Conservation (phyloP, 1,139 yeast genomes). For the Candida buenavistaensis region DNA sequence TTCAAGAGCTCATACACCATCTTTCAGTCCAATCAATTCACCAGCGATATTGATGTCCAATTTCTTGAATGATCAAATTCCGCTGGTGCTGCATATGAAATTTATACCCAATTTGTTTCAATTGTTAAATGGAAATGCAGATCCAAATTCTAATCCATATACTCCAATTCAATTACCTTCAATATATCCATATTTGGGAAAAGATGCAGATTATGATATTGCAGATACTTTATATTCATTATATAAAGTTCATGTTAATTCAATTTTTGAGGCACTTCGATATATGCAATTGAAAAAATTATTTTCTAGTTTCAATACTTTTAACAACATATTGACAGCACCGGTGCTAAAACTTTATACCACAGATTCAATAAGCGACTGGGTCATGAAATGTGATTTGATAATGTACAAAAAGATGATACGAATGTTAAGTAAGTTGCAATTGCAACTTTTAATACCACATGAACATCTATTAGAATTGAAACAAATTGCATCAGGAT, state of each 20-base stretch:
- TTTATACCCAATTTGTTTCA: slow-evolving; percentile 40
- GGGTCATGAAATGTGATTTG: slow-evolving; percentile 70
- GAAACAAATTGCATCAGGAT: slow-evolving; percentile 44
- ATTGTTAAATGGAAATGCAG: slow-evolving; percentile 24
- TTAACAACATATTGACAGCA: slow-evolving; percentile 60
- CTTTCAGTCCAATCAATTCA: slow-evolving; percentile 20
- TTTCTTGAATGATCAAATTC: slow-evolving; percentile 15
- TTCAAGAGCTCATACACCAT: slow-evolving; percentile 28
- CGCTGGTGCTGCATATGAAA: slow-evolving; percentile 23
- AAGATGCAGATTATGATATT: slow-evolving; percentile 54
- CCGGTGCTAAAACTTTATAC: slow-evolving; percentile 65
- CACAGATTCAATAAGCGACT: slow-evolving; percentile 49
- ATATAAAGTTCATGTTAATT: slow-evolving; percentile 62
- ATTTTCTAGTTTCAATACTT: slow-evolving; percentile 52
- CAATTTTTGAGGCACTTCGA: slow-evolving; percentile 64
- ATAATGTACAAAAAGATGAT: slow-evolving; percentile 61
- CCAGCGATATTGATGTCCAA: slow-evolving; percentile 12
- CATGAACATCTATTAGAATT: slow-evolving; percentile 52
- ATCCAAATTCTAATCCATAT: slow-evolving; percentile 23
- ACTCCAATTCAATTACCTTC: slow-evolving; percentile 48
- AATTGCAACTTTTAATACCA: slow-evolving; percentile 59
- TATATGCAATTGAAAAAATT: slow-evolving; percentile 67
- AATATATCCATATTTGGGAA: slow-evolving; percentile 51
- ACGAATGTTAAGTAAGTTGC: slow-evolving; percentile 64
- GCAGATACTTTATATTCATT: slow-evolving; percentile 61